Percentiles rank a stretch among this genome's conserved stretches.
These are phyloP conservation scores for Gonium pectorale DNA, from an alignment of 139 green algal species.

Conservation along the genomic window DNA sequence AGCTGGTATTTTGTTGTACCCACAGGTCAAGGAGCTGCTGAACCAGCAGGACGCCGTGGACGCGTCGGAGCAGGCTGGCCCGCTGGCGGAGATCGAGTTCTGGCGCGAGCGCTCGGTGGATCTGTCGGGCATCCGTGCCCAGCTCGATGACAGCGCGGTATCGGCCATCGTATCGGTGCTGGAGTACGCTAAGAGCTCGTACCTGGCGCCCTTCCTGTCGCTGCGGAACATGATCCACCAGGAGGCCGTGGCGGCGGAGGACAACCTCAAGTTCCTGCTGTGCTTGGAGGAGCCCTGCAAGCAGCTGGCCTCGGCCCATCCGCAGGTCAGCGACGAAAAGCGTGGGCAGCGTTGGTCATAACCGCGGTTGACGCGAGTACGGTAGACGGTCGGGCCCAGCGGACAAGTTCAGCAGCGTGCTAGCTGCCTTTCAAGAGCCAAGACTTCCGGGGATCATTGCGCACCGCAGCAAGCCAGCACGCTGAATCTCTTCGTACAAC, in stretches of 20 bases:
- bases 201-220: conserved; percentile 82
- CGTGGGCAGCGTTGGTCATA: background rate
- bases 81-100: conserved; percentile 89
- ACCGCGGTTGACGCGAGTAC: too few species aligned
- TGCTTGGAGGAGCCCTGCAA: conserved; percentile 84
- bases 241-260: conserved; percentile 82
- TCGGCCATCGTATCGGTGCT: conserved; percentile 74
- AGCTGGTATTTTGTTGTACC: too few species aligned
- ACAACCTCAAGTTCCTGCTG: conserved; percentile 88
- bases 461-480: too few species aligned
- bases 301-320: conserved; percentile 48
- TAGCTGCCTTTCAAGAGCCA: too few species aligned
- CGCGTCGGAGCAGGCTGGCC: conserved; percentile 66
- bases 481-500: too few species aligned
- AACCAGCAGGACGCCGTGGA: conserved; percentile 69
- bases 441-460: too few species aligned
- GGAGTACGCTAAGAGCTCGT: conserved; percentile 77
- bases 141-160: conserved; percentile 52
- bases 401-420: too few species aligned
- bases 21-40: conserved; percentile 80
- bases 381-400: too few species aligned
- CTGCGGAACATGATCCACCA: conserved; percentile 81
- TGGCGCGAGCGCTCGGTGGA: conserved; percentile 84
- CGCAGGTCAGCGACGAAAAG: too few species aligned
- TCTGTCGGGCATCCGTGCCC: conserved; percentile 74